Conservation (phyloP, 805 yeast genomes). For the Starmerella scarabaei region DNA sequence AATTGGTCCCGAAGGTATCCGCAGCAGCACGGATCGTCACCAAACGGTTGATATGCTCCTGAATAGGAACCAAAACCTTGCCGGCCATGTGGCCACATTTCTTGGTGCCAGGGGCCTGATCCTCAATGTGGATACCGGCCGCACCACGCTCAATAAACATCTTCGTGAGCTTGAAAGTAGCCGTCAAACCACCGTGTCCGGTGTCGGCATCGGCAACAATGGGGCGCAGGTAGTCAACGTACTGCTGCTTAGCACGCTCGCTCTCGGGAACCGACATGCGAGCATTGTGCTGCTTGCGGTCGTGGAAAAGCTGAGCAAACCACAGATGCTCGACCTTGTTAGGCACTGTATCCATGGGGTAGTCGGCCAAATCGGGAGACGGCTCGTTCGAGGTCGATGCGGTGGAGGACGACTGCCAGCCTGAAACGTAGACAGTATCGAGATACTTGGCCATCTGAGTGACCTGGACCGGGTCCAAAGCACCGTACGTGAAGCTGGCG, state of each 20-base stretch:
- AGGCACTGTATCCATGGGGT: conserved; percentile 97
- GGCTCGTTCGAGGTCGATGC: conserved; percentile 97
- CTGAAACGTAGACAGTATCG: conserved; percentile 86
- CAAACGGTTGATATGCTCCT: conserved; percentile 90
- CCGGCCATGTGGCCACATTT: conserved; percentile 99
- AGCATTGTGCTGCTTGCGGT: conserved; percentile 86
- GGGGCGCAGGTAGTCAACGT: conserved; percentile 83
- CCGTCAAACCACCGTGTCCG: conserved; percentile 97
- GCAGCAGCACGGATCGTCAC: conserved; percentile 92
- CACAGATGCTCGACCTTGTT: conserved; percentile 94
- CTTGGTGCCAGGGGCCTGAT: conserved; percentile 97
- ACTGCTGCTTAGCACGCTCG: conserved; percentile 57
- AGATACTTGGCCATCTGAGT: conserved; percentile 94
- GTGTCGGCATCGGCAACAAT: conserved; percentile 97
- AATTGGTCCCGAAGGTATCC: conserved; percentile 78
- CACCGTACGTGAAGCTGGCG: conserved; percentile 84
- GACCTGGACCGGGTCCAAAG: conserved; percentile 89
- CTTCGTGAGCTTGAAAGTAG: conserved; percentile 87
- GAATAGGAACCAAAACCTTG: conserved; percentile 91
- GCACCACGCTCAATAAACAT: conserved; percentile 96
- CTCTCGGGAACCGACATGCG: conserved; percentile 46
- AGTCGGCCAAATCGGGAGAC: conserved; percentile 95
- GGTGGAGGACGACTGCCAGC: conserved; percentile 98
- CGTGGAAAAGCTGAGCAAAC: conserved; percentile 94
- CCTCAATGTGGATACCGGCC: conserved; percentile 97